A percentile compares a stretch with the other conserved stretches of the same genome.
phyloP scores from a whole-genome alignment of 306 rosid species.

The Carpinus fangiana region DNA sequence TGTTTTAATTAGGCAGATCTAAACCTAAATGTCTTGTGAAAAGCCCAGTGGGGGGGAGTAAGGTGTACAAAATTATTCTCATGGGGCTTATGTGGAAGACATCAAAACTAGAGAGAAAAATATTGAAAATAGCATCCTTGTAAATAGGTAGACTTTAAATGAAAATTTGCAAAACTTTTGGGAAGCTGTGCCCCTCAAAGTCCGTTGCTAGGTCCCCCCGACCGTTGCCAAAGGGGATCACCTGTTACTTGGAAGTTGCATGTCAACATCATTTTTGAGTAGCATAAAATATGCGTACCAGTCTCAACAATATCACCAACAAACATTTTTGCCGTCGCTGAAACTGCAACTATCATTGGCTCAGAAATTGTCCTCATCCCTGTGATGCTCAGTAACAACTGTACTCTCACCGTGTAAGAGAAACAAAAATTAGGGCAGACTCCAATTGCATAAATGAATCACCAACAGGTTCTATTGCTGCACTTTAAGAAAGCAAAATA shows the following conservation, averaged over 20 bases:
- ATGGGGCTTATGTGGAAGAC: background rate
- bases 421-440: background rate
- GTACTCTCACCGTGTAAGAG: background rate
- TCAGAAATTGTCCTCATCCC: background rate
- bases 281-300: conserved; percentile 2
- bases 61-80: background rate
- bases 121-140: background rate
- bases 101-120: too few relatives aligned
- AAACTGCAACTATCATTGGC: conserved; percentile 7
- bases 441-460: background rate
- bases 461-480: background rate
- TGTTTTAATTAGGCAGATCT: background rate
- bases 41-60: background rate
- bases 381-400: conserved; percentile 6
- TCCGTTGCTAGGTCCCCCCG: too few relatives aligned
- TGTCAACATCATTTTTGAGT: background rate
- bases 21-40: too few relatives aligned
- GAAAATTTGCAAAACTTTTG: too few relatives aligned
- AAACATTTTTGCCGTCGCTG: conserved; percentile 6
- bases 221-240: background rate
- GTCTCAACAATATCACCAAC: conserved; percentile 9
- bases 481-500: background rate
- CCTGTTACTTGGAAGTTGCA: background rate
- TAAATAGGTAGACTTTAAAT: background rate
- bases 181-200: too few relatives aligned